Evolutionary conservation across 2,329 filamentous ascomycete species (phyloP), one percentile per base, ranked within the genome.

Genomic region (Trichoderma asperellum): DNA sequence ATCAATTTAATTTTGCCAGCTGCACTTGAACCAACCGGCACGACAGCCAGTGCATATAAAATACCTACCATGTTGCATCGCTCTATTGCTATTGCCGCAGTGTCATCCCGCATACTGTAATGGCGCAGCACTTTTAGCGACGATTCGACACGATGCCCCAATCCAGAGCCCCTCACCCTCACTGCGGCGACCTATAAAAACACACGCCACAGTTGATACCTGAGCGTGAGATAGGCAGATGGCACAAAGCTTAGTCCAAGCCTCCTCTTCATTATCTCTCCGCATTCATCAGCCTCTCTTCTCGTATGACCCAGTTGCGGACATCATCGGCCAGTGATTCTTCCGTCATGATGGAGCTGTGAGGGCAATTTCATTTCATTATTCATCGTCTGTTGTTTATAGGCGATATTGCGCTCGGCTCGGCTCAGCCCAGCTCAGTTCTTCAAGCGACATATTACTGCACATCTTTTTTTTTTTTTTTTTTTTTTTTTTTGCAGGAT

Each of bases 291-390:
- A 49, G 32, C 47, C 2, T 29, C 35, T n/a, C 40, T 43, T 43
- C 18, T 56, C 43, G 59, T 35, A 52, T 35, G 59, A 60, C 64
- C 64, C 29, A 58, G 32, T 32, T 58, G 63, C 63, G 63, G 63
- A 66, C 53, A 43, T n/a, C 16, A 8, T 43, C 40, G 2, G 40
- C 8, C 40, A 16, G 40, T 43, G 40, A 43, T 58, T 27, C n/a
- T 21, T 24, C 21, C 52, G 32, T 43, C 40, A 43, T 43, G 40
- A 43, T 27, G 47, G 18, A 34, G 47, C 35, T 55, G 61, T 55
- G 34, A 21, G 18, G 53, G 11, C 16, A 32, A 3, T 11, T 29
- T 11, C 27, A 32, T 55, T 6, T 16, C 16, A 16, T 16, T 24
- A 24, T 24, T 24, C 24, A 24, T 40, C 16, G 37, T 40, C 37